phyloP scores from a whole-genome alignment of 768 basidiomycete species.

The Collybia sordida region DNA sequence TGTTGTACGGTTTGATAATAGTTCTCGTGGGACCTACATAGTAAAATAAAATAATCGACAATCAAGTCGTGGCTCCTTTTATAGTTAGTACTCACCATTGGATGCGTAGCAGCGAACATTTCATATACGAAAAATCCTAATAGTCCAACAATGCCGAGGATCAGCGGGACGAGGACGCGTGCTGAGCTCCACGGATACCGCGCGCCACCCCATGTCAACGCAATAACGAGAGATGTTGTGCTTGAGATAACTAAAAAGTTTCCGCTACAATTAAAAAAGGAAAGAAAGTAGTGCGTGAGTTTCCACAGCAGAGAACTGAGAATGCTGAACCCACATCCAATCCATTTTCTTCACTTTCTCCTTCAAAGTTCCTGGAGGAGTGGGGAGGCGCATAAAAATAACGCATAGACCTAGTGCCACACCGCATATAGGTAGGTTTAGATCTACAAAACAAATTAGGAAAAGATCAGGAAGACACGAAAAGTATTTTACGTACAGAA shows the following conservation, averaged over 20 bases:
- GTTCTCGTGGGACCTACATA: conserved; percentile 8
- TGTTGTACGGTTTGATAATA: conserved; percentile 33
- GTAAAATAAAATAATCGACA: too few species aligned
- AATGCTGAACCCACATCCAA: conserved; percentile 35
- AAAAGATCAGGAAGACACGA: background rate
- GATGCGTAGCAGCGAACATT: conserved; percentile 33
- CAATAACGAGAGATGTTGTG: conserved; percentile 33
- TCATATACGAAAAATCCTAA: conserved; percentile 33
- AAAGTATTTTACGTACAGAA: conserved; percentile 34
- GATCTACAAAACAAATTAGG: conserved; percentile 20
- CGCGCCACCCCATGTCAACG: conserved; percentile 50
- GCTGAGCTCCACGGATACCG: conserved; percentile 39
- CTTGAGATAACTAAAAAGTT: conserved; percentile 37
- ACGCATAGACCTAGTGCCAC: conserved; percentile 25
- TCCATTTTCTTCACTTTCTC: conserved; percentile 38
- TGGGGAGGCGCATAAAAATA: conserved; percentile 23
- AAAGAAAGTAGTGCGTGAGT: conserved; percentile 1
- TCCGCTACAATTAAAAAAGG: conserved; percentile 28
- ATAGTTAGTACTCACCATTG: conserved; percentile 21
- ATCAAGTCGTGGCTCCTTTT: too few species aligned
- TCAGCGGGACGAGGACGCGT: conserved; percentile 42
- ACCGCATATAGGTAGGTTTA: conserved; percentile 38
- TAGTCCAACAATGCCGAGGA: conserved; percentile 35
- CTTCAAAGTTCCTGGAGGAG: conserved; percentile 19
- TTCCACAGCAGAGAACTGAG: too few species aligned